phyloP scores from a whole-genome alignment of 2,329 filamentous ascomycete genomes.

The Daldinia sp. region DNA sequence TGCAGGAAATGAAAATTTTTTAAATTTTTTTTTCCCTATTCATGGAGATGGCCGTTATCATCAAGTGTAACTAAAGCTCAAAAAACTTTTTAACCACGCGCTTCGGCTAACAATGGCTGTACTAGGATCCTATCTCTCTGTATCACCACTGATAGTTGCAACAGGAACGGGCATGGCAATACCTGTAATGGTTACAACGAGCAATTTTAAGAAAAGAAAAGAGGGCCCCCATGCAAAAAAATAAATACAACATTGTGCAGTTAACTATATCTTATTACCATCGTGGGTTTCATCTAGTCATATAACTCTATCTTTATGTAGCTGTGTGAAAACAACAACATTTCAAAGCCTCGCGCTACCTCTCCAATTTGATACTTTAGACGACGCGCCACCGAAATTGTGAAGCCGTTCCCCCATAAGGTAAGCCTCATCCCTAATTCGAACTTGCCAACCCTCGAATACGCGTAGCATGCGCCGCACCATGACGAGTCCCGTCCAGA shows the following conservation, averaged over 20 bases:
- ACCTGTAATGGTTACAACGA: neutral
- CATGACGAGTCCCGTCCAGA: conserved; percentile 59
- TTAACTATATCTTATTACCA: conserved; percentile 11
- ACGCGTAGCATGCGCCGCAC: conserved; percentile 69
- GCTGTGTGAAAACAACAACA: neutral
- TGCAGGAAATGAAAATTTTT: neutral
- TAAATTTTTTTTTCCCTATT: neutral
- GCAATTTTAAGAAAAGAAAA: neutral
- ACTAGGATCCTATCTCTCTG: neutral
- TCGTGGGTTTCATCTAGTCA: conserved; percentile 13
- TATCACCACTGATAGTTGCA: neutral
- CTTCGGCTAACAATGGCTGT: neutral
- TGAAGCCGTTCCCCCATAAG: conserved; percentile 94
- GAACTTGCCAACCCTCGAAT: conserved; percentile 80
- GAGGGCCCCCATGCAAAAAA: neutral
- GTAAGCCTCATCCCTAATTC: conserved; percentile 94
- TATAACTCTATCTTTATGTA: neutral
- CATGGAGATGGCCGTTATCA: neutral
- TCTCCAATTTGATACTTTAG: conserved; percentile 46
- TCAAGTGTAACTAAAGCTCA: neutral
- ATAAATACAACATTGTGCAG: neutral
- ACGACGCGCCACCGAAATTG: conserved; percentile 71
- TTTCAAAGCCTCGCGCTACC: conserved; percentile 44
- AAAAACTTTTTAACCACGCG: neutral
- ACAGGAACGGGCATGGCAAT: neutral